A percentile compares a stretch with the other conserved stretches of the same genome.
These are phyloP conservation scores for Dioszegia hungarica DNA, from an alignment of 768 basidiomycete species.

Conservation along the genomic window DNA sequence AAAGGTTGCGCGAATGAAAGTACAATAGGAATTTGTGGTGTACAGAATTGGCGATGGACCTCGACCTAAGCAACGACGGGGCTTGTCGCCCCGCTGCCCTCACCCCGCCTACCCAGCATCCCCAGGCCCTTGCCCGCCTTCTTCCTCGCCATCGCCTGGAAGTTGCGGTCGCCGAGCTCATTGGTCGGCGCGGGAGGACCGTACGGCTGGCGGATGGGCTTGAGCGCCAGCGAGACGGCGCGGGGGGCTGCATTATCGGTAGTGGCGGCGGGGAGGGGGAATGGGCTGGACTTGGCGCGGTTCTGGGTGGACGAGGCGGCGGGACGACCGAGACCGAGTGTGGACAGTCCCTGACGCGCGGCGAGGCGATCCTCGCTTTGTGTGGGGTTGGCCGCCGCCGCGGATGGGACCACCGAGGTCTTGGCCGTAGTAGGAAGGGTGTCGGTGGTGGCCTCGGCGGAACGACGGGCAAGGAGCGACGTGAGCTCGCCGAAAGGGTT, in stretches of 20 bases:
- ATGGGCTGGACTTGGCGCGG: conserved; percentile 4
- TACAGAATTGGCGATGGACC: neutral
- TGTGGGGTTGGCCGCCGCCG: neutral
- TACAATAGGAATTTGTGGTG: neutral
- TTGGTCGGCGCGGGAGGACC: conserved; percentile 42
- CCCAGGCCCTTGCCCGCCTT: conserved; percentile 27
- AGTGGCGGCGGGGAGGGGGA: neutral
- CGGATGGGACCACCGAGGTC: neutral
- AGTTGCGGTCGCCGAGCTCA: conserved; percentile 41
- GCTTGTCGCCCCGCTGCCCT: neutral
- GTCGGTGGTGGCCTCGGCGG: neutral
- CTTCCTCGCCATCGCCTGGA: conserved; percentile 33
- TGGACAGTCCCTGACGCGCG: neutral
- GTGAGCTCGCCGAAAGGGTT: conserved; percentile 6
- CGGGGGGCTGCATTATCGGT: neutral
- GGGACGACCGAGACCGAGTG: conserved; percentile 4
- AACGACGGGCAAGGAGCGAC: conserved; percentile 5
- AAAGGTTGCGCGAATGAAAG: too few relatives aligned
- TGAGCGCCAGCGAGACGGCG: neutral
- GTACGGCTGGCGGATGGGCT: conserved; percentile 31
- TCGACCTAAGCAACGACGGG: neutral
- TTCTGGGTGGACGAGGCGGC: neutral
- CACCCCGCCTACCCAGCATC: conserved; percentile 21
- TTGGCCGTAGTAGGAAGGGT: neutral
- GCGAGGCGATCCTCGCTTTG: conserved; percentile 1